Conservation (phyloP, 1,139 yeast genomes). For the Pichia kudriavzevii region DNA sequence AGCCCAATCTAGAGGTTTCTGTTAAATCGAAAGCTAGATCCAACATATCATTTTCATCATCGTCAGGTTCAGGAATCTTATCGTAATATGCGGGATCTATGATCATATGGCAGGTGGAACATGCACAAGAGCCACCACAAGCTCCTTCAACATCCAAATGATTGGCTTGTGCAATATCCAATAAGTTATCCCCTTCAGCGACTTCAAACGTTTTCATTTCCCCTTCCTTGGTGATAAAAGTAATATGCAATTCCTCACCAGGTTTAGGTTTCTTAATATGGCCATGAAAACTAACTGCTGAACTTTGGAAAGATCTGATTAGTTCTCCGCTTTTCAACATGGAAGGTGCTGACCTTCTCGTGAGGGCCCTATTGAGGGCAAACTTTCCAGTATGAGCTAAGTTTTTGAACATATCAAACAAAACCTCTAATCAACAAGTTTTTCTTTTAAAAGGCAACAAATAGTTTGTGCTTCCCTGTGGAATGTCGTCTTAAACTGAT, state of each 20-base stretch:
- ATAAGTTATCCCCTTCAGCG: slow-evolving; percentile 82
- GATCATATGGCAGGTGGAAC: slow-evolving; percentile 94
- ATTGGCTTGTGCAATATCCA: slow-evolving; percentile 93
- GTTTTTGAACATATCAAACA: slow-evolving; percentile 2
- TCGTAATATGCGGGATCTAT: slow-evolving; percentile 94
- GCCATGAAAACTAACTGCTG: slow-evolving; percentile 45
- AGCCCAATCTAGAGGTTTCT: slow-evolving; percentile 92
- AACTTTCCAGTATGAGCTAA: neutral
- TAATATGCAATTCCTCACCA: slow-evolving; percentile 86
- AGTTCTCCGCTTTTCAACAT: neutral
- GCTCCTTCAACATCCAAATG: slow-evolving; percentile 95
- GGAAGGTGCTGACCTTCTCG: too few relatives aligned
- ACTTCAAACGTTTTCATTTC: slow-evolving; percentile 74
- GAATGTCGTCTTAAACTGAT: too few relatives aligned
- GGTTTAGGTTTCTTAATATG: slow-evolving; percentile 85
- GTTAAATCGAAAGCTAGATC: slow-evolving; percentile 96
- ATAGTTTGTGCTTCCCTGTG: too few relatives aligned
- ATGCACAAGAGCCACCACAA: slow-evolving; percentile 98
- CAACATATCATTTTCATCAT: slow-evolving; percentile 97
- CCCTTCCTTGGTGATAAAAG: slow-evolving; percentile 91
- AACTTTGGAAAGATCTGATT: slow-evolving; percentile 13
- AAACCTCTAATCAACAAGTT: too few relatives aligned
- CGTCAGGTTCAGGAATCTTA: slow-evolving; percentile 87
- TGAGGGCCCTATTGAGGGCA: too few relatives aligned
- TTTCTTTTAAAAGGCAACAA: too few relatives aligned